Evolutionary conservation across 805 yeast species (phyloP), one percentile per base, ranked within the genome.

Genomic region (Brettanomyces anomalus): DNA sequence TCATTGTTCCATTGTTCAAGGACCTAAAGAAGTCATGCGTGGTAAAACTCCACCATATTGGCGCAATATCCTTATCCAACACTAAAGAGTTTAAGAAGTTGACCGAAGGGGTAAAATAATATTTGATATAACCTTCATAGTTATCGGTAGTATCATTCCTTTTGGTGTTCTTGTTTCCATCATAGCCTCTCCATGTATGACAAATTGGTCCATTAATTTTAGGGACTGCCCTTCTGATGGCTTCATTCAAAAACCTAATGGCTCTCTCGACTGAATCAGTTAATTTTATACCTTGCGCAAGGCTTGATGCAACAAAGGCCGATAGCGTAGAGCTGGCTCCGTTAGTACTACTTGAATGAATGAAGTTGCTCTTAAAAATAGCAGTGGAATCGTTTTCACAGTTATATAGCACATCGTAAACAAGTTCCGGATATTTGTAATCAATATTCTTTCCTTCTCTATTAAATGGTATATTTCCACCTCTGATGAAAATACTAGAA

Each of bases 311-410:
- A 46, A 87, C 79, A 0, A 94, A 70, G 1, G 94, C 79, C 0
- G 93, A 77, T 39, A 87, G 66, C 0, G 95, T 83, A 60, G 96
- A 87, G 1, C 96, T 96, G 3, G 95, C 85, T 10, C 96, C 96
- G 57, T 87, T 96, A 2, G 85, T 76, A 52, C 80, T 75, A 2
- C 61, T 24, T 4, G 46, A 43, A 8, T 36, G 10, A 10, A 43
- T 16, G 20, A 40, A 43, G 35, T 36, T 13, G 10, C 40, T 40
- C 33, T 39, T 35, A n/a, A 43, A 43, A 4, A 21, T 14, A 5
- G 30, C 32, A 13, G 36, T 19, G 2, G 16, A 5, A 3, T 18
- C 37, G 13, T 16, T 40, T 16, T 15, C 13, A 21, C 20, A 7
- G 2, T 15, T 17, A 20, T 43, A 43, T 4, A 43, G 33, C 6